These are phyloP conservation scores for Kodamaea fukazawae DNA, from an alignment of 805 yeast species.

Conservation along the genomic window DNA sequence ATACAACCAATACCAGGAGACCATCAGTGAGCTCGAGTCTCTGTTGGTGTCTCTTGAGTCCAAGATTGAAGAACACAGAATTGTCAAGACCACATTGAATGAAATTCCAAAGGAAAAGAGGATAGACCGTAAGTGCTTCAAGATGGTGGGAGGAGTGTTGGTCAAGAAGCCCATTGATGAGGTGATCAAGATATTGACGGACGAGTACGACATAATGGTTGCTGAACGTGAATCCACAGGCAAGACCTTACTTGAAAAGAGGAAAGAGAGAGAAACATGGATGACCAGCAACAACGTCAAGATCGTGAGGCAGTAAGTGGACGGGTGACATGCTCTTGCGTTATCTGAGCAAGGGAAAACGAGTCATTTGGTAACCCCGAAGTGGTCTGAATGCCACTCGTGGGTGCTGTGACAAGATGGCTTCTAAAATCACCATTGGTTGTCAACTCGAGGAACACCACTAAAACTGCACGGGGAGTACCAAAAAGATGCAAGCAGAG, in stretches of 20 bases:
- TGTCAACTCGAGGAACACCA: too few relatives aligned
- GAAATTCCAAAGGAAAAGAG: slow-evolving; percentile 34
- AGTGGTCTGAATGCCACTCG: too few relatives aligned
- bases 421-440: too few relatives aligned
- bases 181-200: slow-evolving; percentile 59
- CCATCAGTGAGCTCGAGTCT: slow-evolving; percentile 36
- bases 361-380: too few relatives aligned
- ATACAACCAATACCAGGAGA: slow-evolving; percentile 40
- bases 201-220: slow-evolving; percentile 41
- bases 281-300: slow-evolving; percentile 42
- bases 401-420: too few relatives aligned
- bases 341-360: too few relatives aligned
- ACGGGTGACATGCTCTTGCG: too few relatives aligned
- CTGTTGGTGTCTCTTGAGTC: slow-evolving; percentile 35
- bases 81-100: slow-evolving; percentile 41
- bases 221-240: slow-evolving; percentile 24
- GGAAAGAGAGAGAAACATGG: slow-evolving; percentile 39
- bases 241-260: slow-evolving; percentile 23
- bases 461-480: too few relatives aligned
- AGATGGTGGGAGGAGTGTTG: slow-evolving; percentile 92
- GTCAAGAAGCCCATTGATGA: slow-evolving; percentile 81
- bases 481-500: too few relatives aligned
- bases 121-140: slow-evolving; percentile 70
- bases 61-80: slow-evolving; percentile 38
- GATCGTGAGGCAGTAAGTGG: slow-evolving; percentile 29